phyloP scores from a whole-genome alignment of 1,284 basidiomycete genomes.

The Ceratobasidium sp. region DNA sequence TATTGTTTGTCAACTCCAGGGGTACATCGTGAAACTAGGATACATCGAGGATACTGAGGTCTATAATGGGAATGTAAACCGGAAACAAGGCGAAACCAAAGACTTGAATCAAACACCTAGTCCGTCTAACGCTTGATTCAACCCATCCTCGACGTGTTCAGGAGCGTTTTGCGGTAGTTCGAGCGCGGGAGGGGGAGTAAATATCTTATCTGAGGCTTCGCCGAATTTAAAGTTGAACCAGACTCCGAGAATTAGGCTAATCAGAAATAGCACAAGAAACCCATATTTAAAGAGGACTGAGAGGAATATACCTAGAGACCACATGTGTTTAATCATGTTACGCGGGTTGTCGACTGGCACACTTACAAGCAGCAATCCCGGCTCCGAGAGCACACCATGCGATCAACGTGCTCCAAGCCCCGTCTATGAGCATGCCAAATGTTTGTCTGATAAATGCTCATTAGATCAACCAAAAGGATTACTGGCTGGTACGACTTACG shows the following conservation, averaged over 20 bases:
- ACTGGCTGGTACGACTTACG: not conserved
- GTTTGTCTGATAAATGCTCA: not conserved
- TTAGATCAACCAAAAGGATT: not conserved
- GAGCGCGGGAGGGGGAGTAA: too few species aligned
- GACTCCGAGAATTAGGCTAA: not conserved
- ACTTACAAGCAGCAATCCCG: not conserved
- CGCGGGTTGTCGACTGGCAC: too few species aligned
- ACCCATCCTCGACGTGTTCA: too few species aligned
- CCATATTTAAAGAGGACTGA: not conserved
- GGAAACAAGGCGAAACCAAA: too few species aligned
- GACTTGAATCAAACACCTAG: too few species aligned
- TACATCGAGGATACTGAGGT: too few species aligned
- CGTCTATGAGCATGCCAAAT: not conserved
- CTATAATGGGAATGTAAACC: too few species aligned
- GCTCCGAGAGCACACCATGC: slow-evolving; percentile 5
- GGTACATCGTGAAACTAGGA: too few species aligned
- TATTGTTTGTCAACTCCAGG: too few species aligned
- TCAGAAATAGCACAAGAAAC: not conserved
- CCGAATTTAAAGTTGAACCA: slow-evolving; percentile 19
- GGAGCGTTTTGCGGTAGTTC: too few species aligned
- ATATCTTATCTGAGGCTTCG: not conserved
- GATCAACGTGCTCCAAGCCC: not conserved
- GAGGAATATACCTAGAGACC: not conserved
- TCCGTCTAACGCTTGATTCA: too few species aligned
- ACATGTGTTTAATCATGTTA: not conserved